A percentile compares a stretch with the other conserved stretches of the same genome.
phyloP scores from a whole-genome alignment of 495 filamentous ascomycete genomes.

The Trichoderma reesei region DNA sequence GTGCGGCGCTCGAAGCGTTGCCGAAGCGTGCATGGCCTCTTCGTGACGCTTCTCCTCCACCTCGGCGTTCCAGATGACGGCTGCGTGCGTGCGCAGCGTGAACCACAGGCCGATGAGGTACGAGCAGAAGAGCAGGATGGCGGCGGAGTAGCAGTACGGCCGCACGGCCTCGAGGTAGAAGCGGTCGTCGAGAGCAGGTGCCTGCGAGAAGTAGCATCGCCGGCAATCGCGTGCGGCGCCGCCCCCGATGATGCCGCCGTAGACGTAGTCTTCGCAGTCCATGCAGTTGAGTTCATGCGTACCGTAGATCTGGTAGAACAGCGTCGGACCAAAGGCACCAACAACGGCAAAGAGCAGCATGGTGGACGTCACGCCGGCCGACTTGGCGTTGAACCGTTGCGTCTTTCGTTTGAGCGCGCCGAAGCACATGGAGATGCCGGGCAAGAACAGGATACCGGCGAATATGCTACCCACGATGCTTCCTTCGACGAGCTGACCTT shows the following conservation, averaged over 20 bases:
- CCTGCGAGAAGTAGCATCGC: constrained; percentile 86
- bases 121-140: constrained; percentile 76
- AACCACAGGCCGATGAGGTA: constrained; percentile 95
- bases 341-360: constrained; percentile 97
- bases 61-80: constrained; percentile 90
- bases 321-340: constrained; percentile 89
- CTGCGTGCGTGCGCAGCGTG: constrained; percentile 90
- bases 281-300: constrained; percentile 91
- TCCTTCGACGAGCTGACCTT: constrained; percentile 86
- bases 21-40: constrained; percentile 19
- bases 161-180: constrained; percentile 87
- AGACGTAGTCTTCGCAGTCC: constrained; percentile 49
- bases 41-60: constrained; percentile 70
- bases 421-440: constrained; percentile 98
- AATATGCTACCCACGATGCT: constrained; percentile 97
- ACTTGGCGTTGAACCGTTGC: constrained; percentile 95
- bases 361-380: constrained; percentile 93
- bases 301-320: constrained; percentile 99
- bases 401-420: constrained; percentile 97
- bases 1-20: constrained; percentile 12
- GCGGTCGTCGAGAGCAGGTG: constrained; percentile 69
- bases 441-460: constrained; percentile 89
- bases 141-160: constrained; percentile 84
- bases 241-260: not conserved
- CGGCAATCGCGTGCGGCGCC: constrained; percentile 58